Evolutionary conservation across 257 asterid genomes (phyloP), one percentile per base, ranked within the genome.

Genomic region (Cordia subcordata): DNA sequence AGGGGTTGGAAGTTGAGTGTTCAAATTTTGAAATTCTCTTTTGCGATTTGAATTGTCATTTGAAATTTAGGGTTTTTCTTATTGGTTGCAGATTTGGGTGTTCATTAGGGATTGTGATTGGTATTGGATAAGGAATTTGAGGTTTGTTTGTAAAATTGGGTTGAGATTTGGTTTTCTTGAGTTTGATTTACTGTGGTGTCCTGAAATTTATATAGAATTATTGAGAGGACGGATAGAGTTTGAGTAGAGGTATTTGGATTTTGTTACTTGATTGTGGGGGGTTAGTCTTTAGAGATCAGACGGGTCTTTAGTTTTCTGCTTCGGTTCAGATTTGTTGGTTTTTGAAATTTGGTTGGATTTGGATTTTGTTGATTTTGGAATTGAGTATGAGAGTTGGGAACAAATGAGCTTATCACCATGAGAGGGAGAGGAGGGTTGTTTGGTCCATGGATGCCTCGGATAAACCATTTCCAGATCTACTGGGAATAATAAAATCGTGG

Each of bases 401-500:
- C 77, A 76, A 70, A 84, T 85, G 95, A 79, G 80, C 68, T 62
- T 39, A 68, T 60, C 80, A 72, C 65, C 59, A 85, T 83, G 94
- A 78, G 79, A 73, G 85, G 70, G 55, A 62, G 21, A 59, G 59
- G 64, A 53, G 75, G 68, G 68, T 66, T 63, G 49, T 53, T 61
- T 57, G 62, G 87, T 77, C 77, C 42, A 92, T 92, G 99, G 95
- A 76, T 62, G 77, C 75, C 37, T 57, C 85, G 44, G 81, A 79
- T 66, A 77, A 75, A 58, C 61, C 80, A 60, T 68, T 75, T 64
- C 71, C 94, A 57, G 96, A 82, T 78, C 78, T 82, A 66, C 64
- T 81, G 57, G 82, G 81, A 63, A 51, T 80, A 53, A 60, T 88
- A 1, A 88, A 88, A 75, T 77, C 91, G 38, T 92, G 99, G 99